Conservation (phyloP, 495 filamentous ascomycete genomes). For the Trichocladium uniseriatum region DNA sequence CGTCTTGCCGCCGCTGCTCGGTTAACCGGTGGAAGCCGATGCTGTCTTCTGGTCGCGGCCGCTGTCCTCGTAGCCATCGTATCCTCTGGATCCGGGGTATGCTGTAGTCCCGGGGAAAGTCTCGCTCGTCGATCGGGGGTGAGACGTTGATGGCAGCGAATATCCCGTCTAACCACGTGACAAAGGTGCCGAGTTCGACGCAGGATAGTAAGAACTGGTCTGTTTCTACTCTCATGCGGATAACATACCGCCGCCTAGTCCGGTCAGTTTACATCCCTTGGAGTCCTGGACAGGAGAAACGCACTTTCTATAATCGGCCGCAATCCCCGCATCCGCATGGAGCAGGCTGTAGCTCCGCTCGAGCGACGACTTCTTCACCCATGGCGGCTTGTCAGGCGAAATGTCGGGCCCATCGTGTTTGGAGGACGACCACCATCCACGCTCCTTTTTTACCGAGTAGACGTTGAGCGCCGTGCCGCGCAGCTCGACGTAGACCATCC, state of each 20-base stretch:
- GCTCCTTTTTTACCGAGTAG: conserved; percentile 42
- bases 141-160: conserved; percentile 54
- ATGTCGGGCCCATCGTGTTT: conserved; percentile 25
- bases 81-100: conserved; percentile 37
- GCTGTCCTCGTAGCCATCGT: conserved; percentile 26
- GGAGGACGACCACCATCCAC: conserved; percentile 29
- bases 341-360: conserved; percentile 51
- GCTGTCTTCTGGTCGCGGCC: conserved; percentile 20
- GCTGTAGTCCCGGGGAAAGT: conserved; percentile 48
- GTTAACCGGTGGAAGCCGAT: conserved; percentile 18
- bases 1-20: conserved; percentile 12
- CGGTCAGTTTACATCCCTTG: not conserved
- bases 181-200: conserved; percentile 41
- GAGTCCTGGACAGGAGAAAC: not conserved
- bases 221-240: conserved; percentile 53
- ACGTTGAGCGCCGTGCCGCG: conserved; percentile 52
- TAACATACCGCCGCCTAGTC: conserved; percentile 44
- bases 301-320: conserved; percentile 53
- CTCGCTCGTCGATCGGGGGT: conserved; percentile 52
- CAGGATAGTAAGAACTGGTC: conserved; percentile 57
- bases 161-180: conserved; percentile 54
- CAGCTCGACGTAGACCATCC: conserved; percentile 46
- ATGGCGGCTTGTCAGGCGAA: conserved; percentile 34
- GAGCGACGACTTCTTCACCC: conserved; percentile 36
- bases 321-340: conserved; percentile 57